Percentiles rank a stretch among this genome's conserved stretches.
Evolutionary conservation across 225 moss, liverwort and hornwort genomes (phyloP).

Genomic region (Ulota crispa): DNA sequence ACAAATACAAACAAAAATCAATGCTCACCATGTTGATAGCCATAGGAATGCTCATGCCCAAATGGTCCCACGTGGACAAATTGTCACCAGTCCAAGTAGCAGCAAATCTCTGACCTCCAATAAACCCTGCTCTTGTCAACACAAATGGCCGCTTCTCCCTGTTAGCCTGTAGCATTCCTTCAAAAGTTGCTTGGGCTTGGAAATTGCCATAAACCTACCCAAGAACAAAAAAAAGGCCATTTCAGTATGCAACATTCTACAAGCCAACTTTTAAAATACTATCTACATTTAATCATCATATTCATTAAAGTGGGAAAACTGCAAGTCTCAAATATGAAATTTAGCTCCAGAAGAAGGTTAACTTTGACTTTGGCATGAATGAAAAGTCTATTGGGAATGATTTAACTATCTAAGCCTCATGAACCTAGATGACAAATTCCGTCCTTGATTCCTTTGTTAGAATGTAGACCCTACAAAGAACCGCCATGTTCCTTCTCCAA

Average conservation of each 20-base stretch:
- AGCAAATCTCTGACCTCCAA: slow-evolving; percentile 79
- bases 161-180: slow-evolving; percentile 78
- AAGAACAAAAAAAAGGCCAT: background rate
- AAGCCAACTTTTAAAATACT: no score
- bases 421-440: no score
- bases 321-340: no score
- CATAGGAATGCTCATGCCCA: slow-evolving; percentile 97
- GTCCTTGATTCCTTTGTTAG: no score
- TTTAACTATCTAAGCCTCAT: no score
- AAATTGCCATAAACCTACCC: slow-evolving; percentile 84
- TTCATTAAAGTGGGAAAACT: no score
- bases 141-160: slow-evolving; percentile 76
- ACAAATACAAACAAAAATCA: background rate
- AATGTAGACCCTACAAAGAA: no score
- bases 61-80: slow-evolving; percentile 82
- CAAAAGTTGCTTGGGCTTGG: slow-evolving; percentile 76
- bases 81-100: slow-evolving; percentile 99
- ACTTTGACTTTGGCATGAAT: no score
- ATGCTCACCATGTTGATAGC: slow-evolving; percentile 73
- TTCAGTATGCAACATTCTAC: background rate
- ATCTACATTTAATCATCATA: no score
- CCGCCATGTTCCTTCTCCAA: no score
- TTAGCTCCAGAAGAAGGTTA: no score
- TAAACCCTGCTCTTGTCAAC: slow-evolving; percentile 76
- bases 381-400: no score